Percentiles rank a stretch among this genome's conserved stretches.
These are phyloP conservation scores for Escovopsis sp. DNA, from an alignment of 2,329 filamentous ascomycete species.

Conservation along the genomic window DNA sequence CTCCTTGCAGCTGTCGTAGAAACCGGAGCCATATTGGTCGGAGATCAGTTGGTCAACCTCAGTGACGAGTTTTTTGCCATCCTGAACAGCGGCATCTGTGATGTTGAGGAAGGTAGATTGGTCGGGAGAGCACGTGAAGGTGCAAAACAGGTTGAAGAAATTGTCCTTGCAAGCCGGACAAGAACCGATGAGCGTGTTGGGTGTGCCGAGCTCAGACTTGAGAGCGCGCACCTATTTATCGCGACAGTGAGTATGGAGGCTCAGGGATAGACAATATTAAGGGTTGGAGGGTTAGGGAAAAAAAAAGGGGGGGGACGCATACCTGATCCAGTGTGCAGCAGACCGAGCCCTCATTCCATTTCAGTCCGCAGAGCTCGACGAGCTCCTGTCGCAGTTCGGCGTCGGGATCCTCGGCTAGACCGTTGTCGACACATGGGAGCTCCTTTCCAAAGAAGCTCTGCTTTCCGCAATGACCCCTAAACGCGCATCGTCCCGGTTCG, in stretches of 20 bases:
- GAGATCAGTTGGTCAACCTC: conserved; percentile 85
- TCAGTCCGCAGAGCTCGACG: conserved; percentile 69
- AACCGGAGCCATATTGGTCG: conserved; percentile 67
- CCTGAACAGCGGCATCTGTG: conserved; percentile 53
- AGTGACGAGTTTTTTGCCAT: conserved; percentile 52
- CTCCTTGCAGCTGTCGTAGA: conserved; percentile 96
- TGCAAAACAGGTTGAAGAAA: conserved; percentile 97
- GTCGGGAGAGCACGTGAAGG: conserved; percentile 93
- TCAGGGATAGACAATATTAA: not conserved
- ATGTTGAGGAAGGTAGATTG: conserved; percentile 94
- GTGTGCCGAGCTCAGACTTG: conserved; percentile 71
- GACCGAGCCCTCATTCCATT: conserved; percentile 72
- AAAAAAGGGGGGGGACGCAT: conserved; percentile 7
- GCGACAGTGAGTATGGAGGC: not conserved
- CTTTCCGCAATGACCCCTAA: conserved; percentile 83
- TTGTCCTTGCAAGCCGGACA: conserved; percentile 97
- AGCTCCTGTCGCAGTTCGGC: conserved; percentile 60
- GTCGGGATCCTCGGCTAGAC: conserved; percentile 58
- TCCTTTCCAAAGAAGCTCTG: conserved; percentile 80
- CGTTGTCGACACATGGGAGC: conserved; percentile 88
- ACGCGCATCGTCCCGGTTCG: conserved; percentile 76
- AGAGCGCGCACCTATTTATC: conserved; percentile 54
- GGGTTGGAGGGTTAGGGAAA: too few species aligned
- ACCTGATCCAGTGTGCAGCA: conserved; percentile 77
- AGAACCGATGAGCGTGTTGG: conserved; percentile 76